Conservation (phyloP, 441 rosid species). For the Populus hybrid region DNA sequence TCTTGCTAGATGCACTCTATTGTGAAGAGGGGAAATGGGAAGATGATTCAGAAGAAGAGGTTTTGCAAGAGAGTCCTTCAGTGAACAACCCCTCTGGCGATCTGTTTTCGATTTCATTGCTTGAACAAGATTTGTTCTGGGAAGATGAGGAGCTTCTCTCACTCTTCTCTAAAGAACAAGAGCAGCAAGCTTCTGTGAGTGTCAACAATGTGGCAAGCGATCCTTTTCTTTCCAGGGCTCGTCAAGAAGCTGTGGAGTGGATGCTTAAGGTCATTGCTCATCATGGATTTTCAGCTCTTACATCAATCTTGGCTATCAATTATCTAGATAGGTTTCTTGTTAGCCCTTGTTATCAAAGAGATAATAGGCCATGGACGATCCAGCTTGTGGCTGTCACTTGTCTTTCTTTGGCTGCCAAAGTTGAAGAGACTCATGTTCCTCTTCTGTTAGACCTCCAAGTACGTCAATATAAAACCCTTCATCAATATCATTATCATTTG, state of each 20-base stretch:
- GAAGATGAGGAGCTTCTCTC: constrained; percentile 72
- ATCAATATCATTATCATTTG: neutral
- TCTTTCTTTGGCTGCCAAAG: constrained; percentile 88
- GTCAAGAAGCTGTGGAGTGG: constrained; percentile 61
- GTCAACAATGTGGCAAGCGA: constrained; percentile 13
- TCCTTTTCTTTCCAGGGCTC: constrained; percentile 21
- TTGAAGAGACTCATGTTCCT: constrained; percentile 88
- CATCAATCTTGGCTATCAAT: constrained; percentile 64
- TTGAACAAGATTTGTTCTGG: constrained; percentile 71
- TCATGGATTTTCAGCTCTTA: constrained; percentile 63
- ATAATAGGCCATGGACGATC: constrained; percentile 86
- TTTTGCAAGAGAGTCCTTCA: constrained; percentile 3
- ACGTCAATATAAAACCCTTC: constrained; percentile 9
- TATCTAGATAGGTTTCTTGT: constrained; percentile 76
- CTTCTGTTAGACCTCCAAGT: constrained; percentile 85
- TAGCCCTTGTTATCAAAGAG: constrained; percentile 40
- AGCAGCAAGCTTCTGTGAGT: constrained; percentile 22
- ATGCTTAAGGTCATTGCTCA: constrained; percentile 51
- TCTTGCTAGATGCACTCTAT: constrained; percentile 64
- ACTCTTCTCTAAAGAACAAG: constrained; percentile 60
- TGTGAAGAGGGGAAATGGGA: constrained; percentile 83
- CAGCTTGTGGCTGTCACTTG: constrained; percentile 84
- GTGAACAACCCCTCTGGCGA: neutral
- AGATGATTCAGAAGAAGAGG: constrained; percentile 41
- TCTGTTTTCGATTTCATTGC: constrained; percentile 30